Evolutionary conservation across 2,329 filamentous ascomycete species (phyloP), one percentile per base, ranked within the genome.

Genomic region (Curvularia eragrostidis): DNA sequence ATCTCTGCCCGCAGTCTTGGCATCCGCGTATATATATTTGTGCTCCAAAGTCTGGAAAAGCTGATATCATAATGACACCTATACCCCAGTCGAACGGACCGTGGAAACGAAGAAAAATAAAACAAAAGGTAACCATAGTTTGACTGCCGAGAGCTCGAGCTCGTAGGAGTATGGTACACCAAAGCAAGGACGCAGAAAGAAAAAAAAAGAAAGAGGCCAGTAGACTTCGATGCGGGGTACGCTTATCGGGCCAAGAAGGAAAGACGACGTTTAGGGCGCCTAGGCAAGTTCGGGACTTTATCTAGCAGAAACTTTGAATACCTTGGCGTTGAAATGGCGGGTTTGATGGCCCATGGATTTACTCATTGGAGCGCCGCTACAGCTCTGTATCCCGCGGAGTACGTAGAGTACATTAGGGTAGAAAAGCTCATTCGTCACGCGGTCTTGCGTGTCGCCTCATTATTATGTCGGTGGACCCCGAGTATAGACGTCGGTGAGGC

Each of bases 401-500:
- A 26, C 21, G 24, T 15, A 36, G 32, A 36, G 32, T 36, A 26
- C 34, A 26, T 39, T 28, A 34, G 32, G n/a, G 21, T 49, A 10
- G 10, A 18, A 49, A 39, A 24, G 21, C 21, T 24, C 32, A 24
- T 23, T 28, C 32, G 39, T 38, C 21, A 49, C 32, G 23, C 34
- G 21, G 19, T 39, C 32, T 28, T 18, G 47, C 9, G 15, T 34
- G 36, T 49, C n/a, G 47, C 32, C 34, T 49, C 32, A 30, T 30
- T 49, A 19, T 34, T 23, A 13, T 26, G 24, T 18, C 23, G 21
- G 47, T 49, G 47, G 34, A 49, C 19, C 21, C n/a, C 34, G 24
- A 23, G 21, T 10, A n/a, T 39, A 39, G n/a, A 49, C 47, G 24
- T 39, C 23, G 32, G 47, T 49, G 47, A 49, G 34, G 47, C 34